A percentile compares a stretch with the other conserved stretches of the same genome.
phyloP scores from a whole-genome alignment of 345 rosid genomes.

The Laguncularia racemosa region DNA sequence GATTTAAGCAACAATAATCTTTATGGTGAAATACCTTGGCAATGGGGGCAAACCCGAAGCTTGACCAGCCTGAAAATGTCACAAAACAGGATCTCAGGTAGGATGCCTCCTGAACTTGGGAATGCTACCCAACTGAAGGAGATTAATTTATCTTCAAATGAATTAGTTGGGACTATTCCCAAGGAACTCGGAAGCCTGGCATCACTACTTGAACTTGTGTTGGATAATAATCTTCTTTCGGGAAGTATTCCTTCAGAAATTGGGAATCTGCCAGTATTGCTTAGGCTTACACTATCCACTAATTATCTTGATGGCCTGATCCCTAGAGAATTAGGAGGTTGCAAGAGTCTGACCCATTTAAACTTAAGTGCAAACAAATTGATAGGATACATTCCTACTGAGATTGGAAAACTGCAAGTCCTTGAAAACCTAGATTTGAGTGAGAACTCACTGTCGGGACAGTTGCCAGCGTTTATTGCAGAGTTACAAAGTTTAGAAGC shows the following conservation, averaged over 20 bases:
- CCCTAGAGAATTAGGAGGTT: not conserved
- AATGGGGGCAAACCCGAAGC: not conserved
- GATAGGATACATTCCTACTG: not conserved
- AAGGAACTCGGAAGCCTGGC: conserved; percentile 1
- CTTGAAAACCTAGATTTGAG: conserved; percentile 6
- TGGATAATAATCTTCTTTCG: conserved; percentile 2
- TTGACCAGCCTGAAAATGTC: conserved; percentile 9
- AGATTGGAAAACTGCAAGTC: not conserved
- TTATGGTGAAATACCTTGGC: not conserved
- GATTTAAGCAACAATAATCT: conserved; percentile 10
- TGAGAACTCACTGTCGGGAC: conserved; percentile 1
- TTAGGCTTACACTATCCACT: not conserved
- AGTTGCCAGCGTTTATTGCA: not conserved
- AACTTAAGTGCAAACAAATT: conserved; percentile 10
- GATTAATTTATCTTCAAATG: conserved; percentile 8
- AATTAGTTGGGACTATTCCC: conserved; percentile 3
- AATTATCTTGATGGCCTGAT: conserved; percentile 10
- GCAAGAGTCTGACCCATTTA: not conserved
- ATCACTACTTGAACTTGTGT: not conserved
- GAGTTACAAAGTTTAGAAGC: not conserved
- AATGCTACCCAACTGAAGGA: not conserved
- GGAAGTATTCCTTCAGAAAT: conserved; percentile 10
- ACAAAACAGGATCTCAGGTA: conserved; percentile 7
- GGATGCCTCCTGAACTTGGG: conserved; percentile 9
- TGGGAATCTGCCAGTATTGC: not conserved